A percentile compares a stretch with the other conserved stretches of the same genome.
Conservation (phyloP, 2,329 filamentous ascomycete genomes). For the Magnaporthiopsis poae region DNA sequence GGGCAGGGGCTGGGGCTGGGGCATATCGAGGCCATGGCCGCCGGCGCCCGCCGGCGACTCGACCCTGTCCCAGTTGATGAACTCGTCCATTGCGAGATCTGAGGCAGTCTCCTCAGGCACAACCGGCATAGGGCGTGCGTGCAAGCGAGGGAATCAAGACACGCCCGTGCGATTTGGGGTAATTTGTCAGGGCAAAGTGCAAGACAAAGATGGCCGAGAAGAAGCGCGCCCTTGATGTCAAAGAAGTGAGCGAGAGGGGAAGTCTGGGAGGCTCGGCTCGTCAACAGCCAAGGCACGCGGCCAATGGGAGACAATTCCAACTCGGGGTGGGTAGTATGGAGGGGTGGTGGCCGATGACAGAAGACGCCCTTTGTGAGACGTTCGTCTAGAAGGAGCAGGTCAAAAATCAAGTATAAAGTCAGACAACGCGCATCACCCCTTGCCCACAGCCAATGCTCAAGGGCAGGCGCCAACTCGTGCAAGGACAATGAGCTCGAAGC, state of each 20-base stretch:
- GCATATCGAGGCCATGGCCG: conserved; percentile 12
- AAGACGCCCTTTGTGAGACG: not conserved
- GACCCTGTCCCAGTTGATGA: conserved; percentile 52
- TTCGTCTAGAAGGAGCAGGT: conserved; percentile 1
- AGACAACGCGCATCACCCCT: too few species aligned
- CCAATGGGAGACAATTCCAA: not conserved
- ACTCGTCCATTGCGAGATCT: conserved; percentile 46
- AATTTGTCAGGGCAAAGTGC: not conserved
- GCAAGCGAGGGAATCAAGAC: conserved; percentile 19
- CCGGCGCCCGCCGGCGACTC: conserved; percentile 27
- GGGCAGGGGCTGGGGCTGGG: not conserved
- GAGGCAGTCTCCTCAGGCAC: conserved; percentile 13
- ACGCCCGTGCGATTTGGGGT: not conserved
- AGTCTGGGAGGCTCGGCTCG: too few species aligned
- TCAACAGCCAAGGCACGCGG: not conserved
- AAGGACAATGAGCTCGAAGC: too few species aligned
- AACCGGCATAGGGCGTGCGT: conserved; percentile 15
- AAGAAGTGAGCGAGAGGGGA: too few species aligned
- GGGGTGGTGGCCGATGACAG: not conserved
- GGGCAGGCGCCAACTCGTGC: too few species aligned
- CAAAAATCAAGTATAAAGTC: not conserved
- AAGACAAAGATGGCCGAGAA: not conserved
- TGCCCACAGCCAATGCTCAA: too few species aligned
- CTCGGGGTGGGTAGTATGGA: not conserved
- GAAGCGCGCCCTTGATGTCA: not conserved